Conservation (phyloP, 345 rosid species). For the Lenwebbia sp. region DNA sequence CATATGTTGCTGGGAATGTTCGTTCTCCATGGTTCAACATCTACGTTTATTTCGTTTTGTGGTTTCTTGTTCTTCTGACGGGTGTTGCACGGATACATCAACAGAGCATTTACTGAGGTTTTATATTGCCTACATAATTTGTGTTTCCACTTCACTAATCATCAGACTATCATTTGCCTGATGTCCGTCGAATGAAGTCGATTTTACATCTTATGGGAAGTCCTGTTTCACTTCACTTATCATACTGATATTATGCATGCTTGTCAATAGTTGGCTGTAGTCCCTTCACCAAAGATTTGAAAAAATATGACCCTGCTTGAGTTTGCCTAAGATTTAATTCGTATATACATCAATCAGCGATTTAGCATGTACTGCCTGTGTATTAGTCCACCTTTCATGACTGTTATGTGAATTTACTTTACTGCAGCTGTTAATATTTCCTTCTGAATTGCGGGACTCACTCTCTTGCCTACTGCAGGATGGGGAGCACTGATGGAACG, state of each 20-base stretch:
- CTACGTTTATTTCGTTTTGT: background rate
- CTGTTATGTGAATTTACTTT: background rate
- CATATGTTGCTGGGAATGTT: background rate
- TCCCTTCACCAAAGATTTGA: background rate
- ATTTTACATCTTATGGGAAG: background rate
- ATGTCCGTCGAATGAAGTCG: background rate
- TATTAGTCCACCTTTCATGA: background rate
- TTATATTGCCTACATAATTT: background rate
- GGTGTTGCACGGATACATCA: background rate
- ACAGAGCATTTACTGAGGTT: background rate
- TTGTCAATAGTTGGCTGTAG: background rate
- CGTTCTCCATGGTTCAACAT: background rate
- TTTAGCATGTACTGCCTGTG: background rate
- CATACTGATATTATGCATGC: background rate
- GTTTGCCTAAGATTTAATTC: background rate
- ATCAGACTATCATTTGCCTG: background rate
- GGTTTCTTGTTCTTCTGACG: background rate
- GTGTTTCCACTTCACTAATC: background rate
- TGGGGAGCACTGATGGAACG: slow-evolving; percentile 62
- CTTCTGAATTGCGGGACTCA: background rate
- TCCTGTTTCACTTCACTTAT: background rate
- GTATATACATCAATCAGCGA: background rate
- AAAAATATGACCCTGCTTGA: background rate
- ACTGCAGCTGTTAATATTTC: background rate
- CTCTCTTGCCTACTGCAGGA: slow-evolving; percentile 21